Conservation (phyloP, 2,329 filamentous ascomycete genomes). For the Monilinia fructigena region DNA sequence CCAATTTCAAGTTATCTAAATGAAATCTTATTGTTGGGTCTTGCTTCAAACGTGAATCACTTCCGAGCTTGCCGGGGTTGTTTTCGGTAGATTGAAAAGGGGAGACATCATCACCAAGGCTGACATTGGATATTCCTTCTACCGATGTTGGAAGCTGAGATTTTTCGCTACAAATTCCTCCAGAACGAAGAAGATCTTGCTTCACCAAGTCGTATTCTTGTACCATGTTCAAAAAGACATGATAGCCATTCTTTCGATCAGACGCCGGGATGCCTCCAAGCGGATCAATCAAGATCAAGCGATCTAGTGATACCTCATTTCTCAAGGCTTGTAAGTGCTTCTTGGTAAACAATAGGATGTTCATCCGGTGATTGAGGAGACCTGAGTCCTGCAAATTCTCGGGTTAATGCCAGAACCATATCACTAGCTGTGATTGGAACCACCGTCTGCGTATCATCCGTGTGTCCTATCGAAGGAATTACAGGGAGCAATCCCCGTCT, state of each 20-base stretch:
- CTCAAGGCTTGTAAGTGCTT: slow-evolving; percentile 44
- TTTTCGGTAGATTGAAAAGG: slow-evolving; percentile 46
- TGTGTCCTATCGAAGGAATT: slow-evolving; percentile 63
- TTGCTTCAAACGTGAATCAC: slow-evolving; percentile 18
- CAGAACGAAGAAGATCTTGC: slow-evolving; percentile 51
- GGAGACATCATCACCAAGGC: slow-evolving; percentile 44
- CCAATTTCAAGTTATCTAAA: slow-evolving; percentile 70
- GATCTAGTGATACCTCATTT: slow-evolving; percentile 67
- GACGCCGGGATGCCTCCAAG: slow-evolving; percentile 78
- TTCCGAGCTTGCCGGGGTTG: slow-evolving; percentile 26
- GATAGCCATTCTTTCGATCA: slow-evolving; percentile 59
- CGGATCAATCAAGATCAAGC: slow-evolving; percentile 85
- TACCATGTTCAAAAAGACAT: slow-evolving; percentile 89
- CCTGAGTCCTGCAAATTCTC: slow-evolving; percentile 69
- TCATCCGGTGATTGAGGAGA: slow-evolving; percentile 41
- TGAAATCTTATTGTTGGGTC: slow-evolving; percentile 46
- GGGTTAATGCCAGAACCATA: slow-evolving; percentile 72
- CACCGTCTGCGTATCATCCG: slow-evolving; percentile 48
- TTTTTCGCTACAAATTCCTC: slow-evolving; percentile 1
- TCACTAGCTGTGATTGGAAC: slow-evolving; percentile 57
- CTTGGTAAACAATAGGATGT: slow-evolving; percentile 43
- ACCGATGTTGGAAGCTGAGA: slow-evolving; percentile 1
- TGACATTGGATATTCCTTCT: slow-evolving; percentile 21
- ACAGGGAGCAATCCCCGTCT: slow-evolving; percentile 69
- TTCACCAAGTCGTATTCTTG: slow-evolving; percentile 77